Percentiles rank a stretch among this genome's conserved stretches.
phyloP scores from a whole-genome alignment of 2,329 filamentous ascomycete species.

The Hypoxylon sp. region DNA sequence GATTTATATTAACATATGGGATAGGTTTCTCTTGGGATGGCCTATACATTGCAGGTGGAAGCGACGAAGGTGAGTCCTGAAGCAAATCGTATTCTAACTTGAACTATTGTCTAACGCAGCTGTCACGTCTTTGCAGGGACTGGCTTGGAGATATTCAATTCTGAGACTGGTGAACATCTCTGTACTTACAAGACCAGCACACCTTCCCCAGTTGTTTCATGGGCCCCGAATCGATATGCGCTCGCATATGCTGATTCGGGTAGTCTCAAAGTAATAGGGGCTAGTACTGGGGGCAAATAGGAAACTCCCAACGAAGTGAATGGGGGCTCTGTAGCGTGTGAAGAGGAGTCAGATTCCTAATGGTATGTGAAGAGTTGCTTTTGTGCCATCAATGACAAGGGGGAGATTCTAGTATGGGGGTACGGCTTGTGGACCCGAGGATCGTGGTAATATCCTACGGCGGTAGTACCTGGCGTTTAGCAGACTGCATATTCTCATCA shows the following conservation, averaged over 20 bases:
- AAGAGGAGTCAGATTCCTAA: not conserved
- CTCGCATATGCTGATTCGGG: slow-evolving; percentile 81
- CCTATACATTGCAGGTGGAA: slow-evolving; percentile 79
- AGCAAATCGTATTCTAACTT: slow-evolving; percentile 12
- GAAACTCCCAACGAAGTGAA: slow-evolving; percentile 28
- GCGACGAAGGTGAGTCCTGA: slow-evolving; percentile 73
- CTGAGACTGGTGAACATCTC: slow-evolving; percentile 80
- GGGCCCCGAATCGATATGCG: slow-evolving; percentile 82
- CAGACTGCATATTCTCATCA: not conserved
- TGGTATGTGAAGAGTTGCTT: not conserved
- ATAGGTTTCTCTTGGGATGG: slow-evolving; percentile 84
- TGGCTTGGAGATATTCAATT: slow-evolving; percentile 78
- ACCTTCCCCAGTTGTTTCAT: slow-evolving; percentile 76
- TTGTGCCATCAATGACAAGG: not conserved
- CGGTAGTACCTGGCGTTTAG: not conserved
- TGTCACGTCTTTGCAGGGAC: slow-evolving; percentile 59
- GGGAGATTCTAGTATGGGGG: not conserved
- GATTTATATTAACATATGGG: slow-evolving; percentile 44
- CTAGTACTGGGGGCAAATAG: slow-evolving; percentile 65
- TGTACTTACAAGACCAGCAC: slow-evolving; percentile 78
- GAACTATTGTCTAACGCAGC: slow-evolving; percentile 21
- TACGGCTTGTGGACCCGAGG: not conserved
- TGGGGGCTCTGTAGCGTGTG: not conserved
- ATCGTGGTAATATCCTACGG: not conserved
- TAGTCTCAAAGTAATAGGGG: slow-evolving; percentile 76